Evolutionary conservation across 768 basidiomycete species (phyloP).

Genomic region (Collybia mongolica): DNA sequence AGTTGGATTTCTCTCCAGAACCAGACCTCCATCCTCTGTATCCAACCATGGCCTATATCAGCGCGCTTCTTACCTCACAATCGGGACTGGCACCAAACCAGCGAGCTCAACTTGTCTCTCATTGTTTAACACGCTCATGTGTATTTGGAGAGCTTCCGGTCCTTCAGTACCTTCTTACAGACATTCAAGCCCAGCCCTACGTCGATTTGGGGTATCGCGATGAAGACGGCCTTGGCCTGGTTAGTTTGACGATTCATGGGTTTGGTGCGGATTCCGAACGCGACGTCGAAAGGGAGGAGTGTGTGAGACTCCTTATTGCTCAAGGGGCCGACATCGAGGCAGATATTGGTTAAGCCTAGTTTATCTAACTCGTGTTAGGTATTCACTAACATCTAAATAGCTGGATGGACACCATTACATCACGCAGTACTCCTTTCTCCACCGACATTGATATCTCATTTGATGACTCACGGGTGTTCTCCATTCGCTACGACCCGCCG

Average conservation of each 20-base stretch:
- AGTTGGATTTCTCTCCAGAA: slow-evolving; percentile 63
- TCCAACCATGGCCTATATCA: slow-evolving; percentile 63
- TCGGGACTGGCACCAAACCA: slow-evolving; percentile 69
- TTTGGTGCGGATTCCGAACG: slow-evolving; percentile 81
- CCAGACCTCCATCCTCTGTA: slow-evolving; percentile 81
- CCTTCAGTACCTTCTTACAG: slow-evolving; percentile 69
- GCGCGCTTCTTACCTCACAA: slow-evolving; percentile 60
- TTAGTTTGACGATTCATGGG: slow-evolving; percentile 77
- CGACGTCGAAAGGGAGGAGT: slow-evolving; percentile 90
- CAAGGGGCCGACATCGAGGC: slow-evolving; percentile 72
- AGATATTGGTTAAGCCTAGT: slow-evolving; percentile 56
- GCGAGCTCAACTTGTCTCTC: slow-evolving; percentile 67
- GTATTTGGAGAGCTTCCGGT: slow-evolving; percentile 74
- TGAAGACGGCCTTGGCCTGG: slow-evolving; percentile 82
- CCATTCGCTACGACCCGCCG: slow-evolving; percentile 74
- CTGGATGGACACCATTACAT: slow-evolving; percentile 94
- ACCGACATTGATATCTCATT: slow-evolving; percentile 86
- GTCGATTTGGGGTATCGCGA: slow-evolving; percentile 73
- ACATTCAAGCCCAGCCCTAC: slow-evolving; percentile 61
- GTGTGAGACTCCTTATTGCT: slow-evolving; percentile 73
- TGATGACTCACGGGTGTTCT: slow-evolving; percentile 91
- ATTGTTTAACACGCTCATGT: slow-evolving; percentile 75
- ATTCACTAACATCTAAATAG: slow-evolving; percentile 33
- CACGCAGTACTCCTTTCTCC: slow-evolving; percentile 88
- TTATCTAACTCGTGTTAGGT: neutral